phyloP scores from a whole-genome alignment of 2,329 filamentous ascomycete genomes.

The Colletotrichum sp. region DNA sequence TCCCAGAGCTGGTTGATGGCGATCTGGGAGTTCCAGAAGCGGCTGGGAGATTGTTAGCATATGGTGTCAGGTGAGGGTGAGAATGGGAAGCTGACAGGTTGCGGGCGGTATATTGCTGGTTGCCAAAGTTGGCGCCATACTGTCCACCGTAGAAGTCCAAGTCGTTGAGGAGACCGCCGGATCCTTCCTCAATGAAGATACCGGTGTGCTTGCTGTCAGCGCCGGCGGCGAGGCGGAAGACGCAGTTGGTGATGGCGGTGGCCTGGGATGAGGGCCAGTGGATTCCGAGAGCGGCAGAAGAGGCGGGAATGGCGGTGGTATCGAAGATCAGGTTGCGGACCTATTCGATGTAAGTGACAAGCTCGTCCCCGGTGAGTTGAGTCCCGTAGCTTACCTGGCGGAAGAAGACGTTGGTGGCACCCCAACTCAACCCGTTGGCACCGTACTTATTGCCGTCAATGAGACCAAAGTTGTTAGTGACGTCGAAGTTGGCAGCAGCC shows the following conservation, averaged over 20 bases:
- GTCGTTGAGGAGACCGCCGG: constrained; percentile 72
- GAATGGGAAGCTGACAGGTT: constrained; percentile 48
- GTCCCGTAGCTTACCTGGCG: constrained; percentile 46
- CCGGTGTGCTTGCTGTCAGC: constrained; percentile 57
- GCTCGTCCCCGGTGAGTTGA: rapidly evolving
- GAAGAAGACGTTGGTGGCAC: constrained; percentile 64
- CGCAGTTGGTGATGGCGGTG: constrained; percentile 63
- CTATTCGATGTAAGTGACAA: background rate
- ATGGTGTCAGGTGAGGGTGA: rapidly evolving
- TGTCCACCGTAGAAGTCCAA: constrained; percentile 74
- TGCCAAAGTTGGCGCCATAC: constrained; percentile 62
- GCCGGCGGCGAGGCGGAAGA: constrained; percentile 54
- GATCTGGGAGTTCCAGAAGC: constrained; percentile 67
- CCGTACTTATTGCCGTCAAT: constrained; percentile 53
- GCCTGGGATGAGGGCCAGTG: constrained; percentile 75
- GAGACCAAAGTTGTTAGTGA: constrained; percentile 42
- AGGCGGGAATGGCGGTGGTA: constrained; percentile 52
- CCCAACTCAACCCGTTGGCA: constrained; percentile 48
- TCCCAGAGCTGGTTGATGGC: constrained; percentile 77
- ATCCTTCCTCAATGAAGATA: constrained; percentile 68
- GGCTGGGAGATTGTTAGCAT: constrained; percentile 24
- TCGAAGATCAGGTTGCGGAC: constrained; percentile 60
- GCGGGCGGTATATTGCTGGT: constrained; percentile 75
- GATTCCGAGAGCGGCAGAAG: constrained; percentile 56
- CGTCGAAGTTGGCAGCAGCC: constrained; percentile 53